Conservation (phyloP, 805 yeast genomes). For the Myxozyma vanderwaltii region DNA sequence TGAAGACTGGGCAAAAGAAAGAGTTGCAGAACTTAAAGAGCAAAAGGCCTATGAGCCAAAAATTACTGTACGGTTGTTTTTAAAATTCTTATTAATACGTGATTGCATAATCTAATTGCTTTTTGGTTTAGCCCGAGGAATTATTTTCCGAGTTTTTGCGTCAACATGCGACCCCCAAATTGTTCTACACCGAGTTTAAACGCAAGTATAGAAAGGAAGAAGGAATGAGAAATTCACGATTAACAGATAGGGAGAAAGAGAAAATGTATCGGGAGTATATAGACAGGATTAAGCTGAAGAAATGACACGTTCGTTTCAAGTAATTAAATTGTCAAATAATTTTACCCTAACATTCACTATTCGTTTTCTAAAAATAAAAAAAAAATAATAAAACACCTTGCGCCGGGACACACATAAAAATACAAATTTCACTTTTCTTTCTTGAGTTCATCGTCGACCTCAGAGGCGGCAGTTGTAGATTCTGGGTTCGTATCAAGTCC, state of each 20-base stretch:
- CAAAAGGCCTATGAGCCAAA: conserved; percentile 15
- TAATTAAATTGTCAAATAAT: not conserved
- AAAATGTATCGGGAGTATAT: conserved; percentile 45
- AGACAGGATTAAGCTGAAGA: conserved; percentile 6
- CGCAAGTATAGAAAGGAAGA: conserved; percentile 41
- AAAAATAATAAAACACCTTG: not conserved
- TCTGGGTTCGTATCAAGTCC: not conserved
- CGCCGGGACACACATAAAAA: not conserved
- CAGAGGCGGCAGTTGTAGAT: not conserved
- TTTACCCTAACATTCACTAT: not conserved
- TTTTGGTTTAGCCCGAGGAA: conserved; percentile 28
- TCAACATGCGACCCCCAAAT: conserved; percentile 36
- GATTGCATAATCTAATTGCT: not conserved
- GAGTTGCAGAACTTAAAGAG: conserved; percentile 22
- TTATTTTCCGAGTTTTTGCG: conserved; percentile 41
- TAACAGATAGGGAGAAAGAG: conserved; percentile 47
- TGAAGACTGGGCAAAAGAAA: conserved; percentile 49
- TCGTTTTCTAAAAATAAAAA: not conserved
- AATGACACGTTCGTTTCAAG: not conserved
- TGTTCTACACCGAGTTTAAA: conserved; percentile 48
- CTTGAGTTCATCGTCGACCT: not conserved
- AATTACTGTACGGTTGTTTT: conserved; percentile 2
- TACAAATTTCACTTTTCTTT: not conserved
- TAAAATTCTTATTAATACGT: not conserved
- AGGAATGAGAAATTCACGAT: conserved; percentile 35